Evolutionary conservation across 805 yeast genomes (phyloP).

Genomic region (Metschnikowia orientalis): DNA sequence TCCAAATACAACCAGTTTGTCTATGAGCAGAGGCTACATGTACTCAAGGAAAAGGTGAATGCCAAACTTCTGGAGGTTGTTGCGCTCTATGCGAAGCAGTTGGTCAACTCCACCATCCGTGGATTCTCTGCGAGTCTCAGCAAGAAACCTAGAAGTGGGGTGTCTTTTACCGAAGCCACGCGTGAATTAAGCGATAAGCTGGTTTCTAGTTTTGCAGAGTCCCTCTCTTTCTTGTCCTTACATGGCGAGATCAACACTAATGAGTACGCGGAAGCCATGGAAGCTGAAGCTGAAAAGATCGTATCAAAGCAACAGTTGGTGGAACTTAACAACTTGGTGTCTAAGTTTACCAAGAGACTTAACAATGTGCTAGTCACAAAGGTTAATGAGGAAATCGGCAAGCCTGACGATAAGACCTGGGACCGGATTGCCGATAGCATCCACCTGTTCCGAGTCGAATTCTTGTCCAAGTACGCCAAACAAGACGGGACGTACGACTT

Average conservation of each 20-base stretch:
- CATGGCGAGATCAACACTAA: constrained; percentile 26
- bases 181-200: constrained; percentile 11
- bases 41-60: constrained; percentile 48
- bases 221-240: constrained; percentile 23
- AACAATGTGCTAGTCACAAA: constrained; percentile 45
- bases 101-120: constrained; percentile 8
- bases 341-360: constrained; percentile 45
- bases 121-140: constrained; percentile 11
- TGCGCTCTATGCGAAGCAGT: constrained; percentile 22
- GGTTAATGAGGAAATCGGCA: constrained; percentile 43
- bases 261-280: constrained; percentile 14
- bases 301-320: constrained; percentile 31
- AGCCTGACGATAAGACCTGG: constrained; percentile 41
- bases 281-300: constrained; percentile 21
- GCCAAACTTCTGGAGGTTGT: constrained; percentile 39
- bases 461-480: constrained; percentile 8
- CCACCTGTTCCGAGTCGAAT: constrained; percentile 49
- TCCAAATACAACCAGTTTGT: constrained; percentile 67
- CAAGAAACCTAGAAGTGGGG: constrained; percentile 10
- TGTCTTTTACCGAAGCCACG: constrained; percentile 9
- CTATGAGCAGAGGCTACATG: constrained; percentile 56
- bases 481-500: constrained; percentile 48
- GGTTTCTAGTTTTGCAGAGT: constrained; percentile 15
- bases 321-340: constrained; percentile 31
- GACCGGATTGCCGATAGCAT: constrained; percentile 18